Percentiles rank a stretch among this genome's conserved stretches.
Evolutionary conservation across 768 basidiomycete genomes (phyloP).

Genomic region (Lactifluus rugatus): DNA sequence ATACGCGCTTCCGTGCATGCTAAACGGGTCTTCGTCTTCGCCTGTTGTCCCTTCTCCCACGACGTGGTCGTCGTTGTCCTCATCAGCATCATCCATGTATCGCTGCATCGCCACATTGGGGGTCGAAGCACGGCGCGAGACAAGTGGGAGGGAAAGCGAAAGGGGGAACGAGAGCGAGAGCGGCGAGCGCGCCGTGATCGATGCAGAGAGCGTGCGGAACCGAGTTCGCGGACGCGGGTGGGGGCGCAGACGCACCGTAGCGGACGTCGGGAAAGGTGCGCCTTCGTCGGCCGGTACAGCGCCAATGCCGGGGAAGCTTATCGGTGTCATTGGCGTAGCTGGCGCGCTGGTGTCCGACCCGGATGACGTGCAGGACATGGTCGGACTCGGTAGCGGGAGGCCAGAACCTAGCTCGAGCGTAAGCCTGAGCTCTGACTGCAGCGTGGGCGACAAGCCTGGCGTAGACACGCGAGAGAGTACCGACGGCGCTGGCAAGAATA

Average conservation of each 20-base stretch:
- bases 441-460: neutral
- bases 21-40: constrained; percentile 4
- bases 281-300: neutral
- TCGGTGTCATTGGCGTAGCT: neutral
- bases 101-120: neutral
- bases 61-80: neutral
- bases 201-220: constrained; percentile 9
- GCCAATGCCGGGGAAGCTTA: neutral
- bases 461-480: neutral
- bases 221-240: neutral
- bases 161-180: constrained; percentile 7
- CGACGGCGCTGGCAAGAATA: neutral
- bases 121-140: neutral
- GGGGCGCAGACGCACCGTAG: neutral
- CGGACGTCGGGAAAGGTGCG: neutral
- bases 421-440: neutral
- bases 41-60: neutral
- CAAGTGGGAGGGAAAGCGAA: constrained; percentile 4
- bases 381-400: neutral
- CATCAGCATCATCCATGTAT: neutral
- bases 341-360: neutral
- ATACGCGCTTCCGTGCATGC: constrained; percentile 4
- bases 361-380: neutral
- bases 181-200: constrained; percentile 5
- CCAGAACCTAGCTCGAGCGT: neutral